phyloP scores from a whole-genome alignment of 2,329 filamentous ascomycete genomes.

The Amauroascus verrucosus region DNA sequence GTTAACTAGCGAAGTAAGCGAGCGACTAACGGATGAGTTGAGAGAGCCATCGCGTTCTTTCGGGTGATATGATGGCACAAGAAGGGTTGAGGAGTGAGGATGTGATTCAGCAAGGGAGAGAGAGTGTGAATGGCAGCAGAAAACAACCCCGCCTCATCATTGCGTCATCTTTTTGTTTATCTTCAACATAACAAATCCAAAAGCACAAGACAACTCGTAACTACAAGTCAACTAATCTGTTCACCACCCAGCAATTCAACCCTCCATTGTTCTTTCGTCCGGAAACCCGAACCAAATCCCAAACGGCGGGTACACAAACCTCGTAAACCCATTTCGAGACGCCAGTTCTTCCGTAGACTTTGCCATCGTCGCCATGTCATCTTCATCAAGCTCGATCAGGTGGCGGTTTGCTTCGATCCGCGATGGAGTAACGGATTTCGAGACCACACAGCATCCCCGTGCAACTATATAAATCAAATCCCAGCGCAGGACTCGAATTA shows the following conservation, averaged over 20 bases:
- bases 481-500: background rate
- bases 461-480: conserved; percentile 5
- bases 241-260: background rate
- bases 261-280: conserved; percentile 45
- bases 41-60: too few relatives aligned
- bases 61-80: too few relatives aligned
- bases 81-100: too few relatives aligned
- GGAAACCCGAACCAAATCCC: conserved; percentile 61
- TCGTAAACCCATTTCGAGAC: conserved; percentile 23
- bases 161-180: too few relatives aligned
- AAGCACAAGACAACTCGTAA: too few relatives aligned
- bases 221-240: too few relatives aligned
- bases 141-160: too few relatives aligned
- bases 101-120: too few relatives aligned
- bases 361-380: conserved; percentile 30
- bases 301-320: conserved; percentile 59
- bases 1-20: too few relatives aligned
- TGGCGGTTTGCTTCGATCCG: conserved; percentile 35
- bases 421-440: conserved; percentile 25
- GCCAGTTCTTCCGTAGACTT: conserved; percentile 30
- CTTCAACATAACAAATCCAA: too few relatives aligned
- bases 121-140: too few relatives aligned
- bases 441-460: conserved; percentile 16
- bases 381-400: conserved; percentile 30
- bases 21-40: too few relatives aligned